phyloP scores from a whole-genome alignment of 176 grass and related monocot species.

The Canna indica region DNA sequence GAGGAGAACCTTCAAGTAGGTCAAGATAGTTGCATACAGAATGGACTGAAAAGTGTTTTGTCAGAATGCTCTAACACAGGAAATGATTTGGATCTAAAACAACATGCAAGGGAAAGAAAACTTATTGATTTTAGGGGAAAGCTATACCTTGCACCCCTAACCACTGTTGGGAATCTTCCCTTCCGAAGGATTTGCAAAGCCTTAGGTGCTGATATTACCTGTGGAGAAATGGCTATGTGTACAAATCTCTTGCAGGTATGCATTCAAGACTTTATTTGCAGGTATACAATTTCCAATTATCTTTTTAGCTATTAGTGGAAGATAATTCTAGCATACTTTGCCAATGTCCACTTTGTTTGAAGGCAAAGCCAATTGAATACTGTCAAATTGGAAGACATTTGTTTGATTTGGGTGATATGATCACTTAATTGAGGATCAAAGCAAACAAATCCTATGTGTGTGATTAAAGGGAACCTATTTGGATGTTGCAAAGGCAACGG shows the following conservation, averaged over 20 bases:
- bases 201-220: slow-evolving; percentile 89
- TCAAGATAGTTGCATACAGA: slow-evolving; percentile 18
- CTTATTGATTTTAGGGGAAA: slow-evolving; percentile 88
- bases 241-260: slow-evolving; percentile 91
- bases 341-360: no score
- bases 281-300: no score
- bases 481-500: no score
- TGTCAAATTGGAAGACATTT: no score
- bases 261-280: neutral
- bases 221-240: slow-evolving; percentile 99
- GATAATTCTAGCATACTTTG: no score
- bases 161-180: slow-evolving; percentile 94
- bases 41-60: slow-evolving; percentile 33
- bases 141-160: slow-evolving; percentile 79
- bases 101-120: slow-evolving; percentile 67
- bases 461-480: no score
- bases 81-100: slow-evolving; percentile 37
- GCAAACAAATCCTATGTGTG: no score
- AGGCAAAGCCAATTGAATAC: no score
- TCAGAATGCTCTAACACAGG: slow-evolving; percentile 31
- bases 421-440: no score
- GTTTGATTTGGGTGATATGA: no score
- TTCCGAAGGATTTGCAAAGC: slow-evolving; percentile 79
- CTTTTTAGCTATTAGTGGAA: no score
- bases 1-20: slow-evolving; percentile 28